phyloP scores from a whole-genome alignment of 257 asterid species.

The Coffea eugenioides region DNA sequence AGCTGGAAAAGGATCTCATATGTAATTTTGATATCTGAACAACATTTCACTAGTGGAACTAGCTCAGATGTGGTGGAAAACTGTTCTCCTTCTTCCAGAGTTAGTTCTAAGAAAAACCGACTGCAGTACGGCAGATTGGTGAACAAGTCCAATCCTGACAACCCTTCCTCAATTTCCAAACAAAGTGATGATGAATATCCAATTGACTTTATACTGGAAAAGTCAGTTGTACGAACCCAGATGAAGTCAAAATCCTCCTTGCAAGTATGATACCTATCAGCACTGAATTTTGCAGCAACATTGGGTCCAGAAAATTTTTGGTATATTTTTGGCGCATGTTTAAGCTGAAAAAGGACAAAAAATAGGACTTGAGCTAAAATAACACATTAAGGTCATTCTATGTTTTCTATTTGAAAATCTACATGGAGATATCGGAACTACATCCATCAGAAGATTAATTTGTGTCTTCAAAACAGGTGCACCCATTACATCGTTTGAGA shows the following conservation, averaged over 20 bases:
- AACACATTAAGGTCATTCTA: background rate
- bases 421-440: background rate
- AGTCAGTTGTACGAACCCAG: constrained; percentile 93
- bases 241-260: constrained; percentile 67
- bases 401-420: background rate
- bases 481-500: no score
- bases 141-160: constrained; percentile 35
- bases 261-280: constrained; percentile 69
- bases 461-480: no score
- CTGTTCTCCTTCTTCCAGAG: constrained; percentile 40
- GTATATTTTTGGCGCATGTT: constrained; percentile 75
- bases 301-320: constrained; percentile 65
- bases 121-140: constrained; percentile 50
- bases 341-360: constrained; percentile 45
- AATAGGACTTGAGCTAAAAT: background rate
- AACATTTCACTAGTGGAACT: constrained; percentile 60
- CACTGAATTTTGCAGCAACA: constrained; percentile 54
- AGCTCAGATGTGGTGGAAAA: constrained; percentile 39
- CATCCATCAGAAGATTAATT: background rate
- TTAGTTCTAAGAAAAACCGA: constrained; percentile 40
- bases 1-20: constrained; percentile 91
- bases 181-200: constrained; percentile 75
- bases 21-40: constrained; percentile 34
- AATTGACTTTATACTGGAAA: constrained; percentile 61
- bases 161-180: constrained; percentile 55